phyloP scores from a whole-genome alignment of 257 asterid genomes.

The Solanum etuberosum region DNA sequence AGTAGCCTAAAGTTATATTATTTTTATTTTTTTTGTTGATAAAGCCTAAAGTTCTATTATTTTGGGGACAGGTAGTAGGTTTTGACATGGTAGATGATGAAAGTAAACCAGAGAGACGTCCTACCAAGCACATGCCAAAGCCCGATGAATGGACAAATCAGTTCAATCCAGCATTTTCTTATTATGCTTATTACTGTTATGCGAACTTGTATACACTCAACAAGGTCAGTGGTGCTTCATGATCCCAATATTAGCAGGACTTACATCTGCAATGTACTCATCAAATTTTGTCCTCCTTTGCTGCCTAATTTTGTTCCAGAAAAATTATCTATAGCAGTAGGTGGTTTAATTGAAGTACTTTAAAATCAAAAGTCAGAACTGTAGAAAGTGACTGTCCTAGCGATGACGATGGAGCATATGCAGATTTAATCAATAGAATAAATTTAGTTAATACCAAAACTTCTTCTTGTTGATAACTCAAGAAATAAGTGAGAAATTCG shows the following conservation, averaged over 20 bases:
- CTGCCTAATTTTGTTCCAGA: slow-evolving; percentile 6
- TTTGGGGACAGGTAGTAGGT: slow-evolving; percentile 72
- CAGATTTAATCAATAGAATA: background rate
- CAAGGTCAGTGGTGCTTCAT: slow-evolving; percentile 37
- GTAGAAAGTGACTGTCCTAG: background rate
- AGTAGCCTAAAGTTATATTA: background rate
- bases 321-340: background rate
- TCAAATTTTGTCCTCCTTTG: background rate
- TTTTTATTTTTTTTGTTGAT: no score
- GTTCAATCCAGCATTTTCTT: slow-evolving; percentile 91
- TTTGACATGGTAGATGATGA: slow-evolving; percentile 96
- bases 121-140: slow-evolving; percentile 92
- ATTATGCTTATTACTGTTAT: slow-evolving; percentile 92
- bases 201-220: slow-evolving; percentile 86
- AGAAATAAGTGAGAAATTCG: background rate
- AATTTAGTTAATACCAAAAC: background rate
- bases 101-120: slow-evolving; percentile 97
- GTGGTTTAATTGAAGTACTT: background rate
- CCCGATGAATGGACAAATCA: slow-evolving; percentile 90
- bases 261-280: background rate
- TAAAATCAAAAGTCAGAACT: background rate
- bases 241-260: background rate
- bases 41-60: background rate
- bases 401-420: background rate
- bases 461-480: background rate